These are phyloP conservation scores for Starmerella kuoi DNA, from an alignment of 805 yeast species.

Conservation along the genomic window DNA sequence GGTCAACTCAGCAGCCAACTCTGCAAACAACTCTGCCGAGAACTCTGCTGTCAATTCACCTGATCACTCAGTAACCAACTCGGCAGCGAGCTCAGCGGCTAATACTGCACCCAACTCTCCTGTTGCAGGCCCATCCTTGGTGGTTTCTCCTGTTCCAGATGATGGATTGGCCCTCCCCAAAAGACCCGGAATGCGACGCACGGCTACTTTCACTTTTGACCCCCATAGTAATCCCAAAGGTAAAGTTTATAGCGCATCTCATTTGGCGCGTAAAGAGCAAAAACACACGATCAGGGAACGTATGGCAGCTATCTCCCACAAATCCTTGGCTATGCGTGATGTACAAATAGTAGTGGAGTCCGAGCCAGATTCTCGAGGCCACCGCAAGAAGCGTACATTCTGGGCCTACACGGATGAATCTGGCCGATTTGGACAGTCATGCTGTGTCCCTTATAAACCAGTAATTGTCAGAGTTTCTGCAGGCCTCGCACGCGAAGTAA, in stretches of 20 bases:
- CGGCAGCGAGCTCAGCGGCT: neutral
- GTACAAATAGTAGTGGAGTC: constrained; percentile 14
- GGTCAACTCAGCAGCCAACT: neutral
- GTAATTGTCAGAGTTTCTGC: constrained; percentile 5
- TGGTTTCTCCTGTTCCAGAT: neutral
- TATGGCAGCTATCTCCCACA: constrained; percentile 20
- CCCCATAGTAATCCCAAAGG: constrained; percentile 7
- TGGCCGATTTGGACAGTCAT: constrained; percentile 20
- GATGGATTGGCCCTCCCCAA: neutral
- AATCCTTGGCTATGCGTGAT: constrained; percentile 17
- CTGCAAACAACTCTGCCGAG: neutral
- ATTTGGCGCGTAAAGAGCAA: constrained; percentile 12
- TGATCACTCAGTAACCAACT: neutral
- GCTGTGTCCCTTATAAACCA: constrained; percentile 19
- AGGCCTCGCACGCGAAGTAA: constrained; percentile 6
- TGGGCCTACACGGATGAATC: constrained; percentile 21
- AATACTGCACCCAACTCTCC: constrained; percentile 9
- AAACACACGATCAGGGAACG: constrained; percentile 18
- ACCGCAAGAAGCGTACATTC: constrained; percentile 14
- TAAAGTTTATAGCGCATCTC: constrained; percentile 4
- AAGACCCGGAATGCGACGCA: constrained; percentile 14
- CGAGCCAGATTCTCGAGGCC: constrained; percentile 10
- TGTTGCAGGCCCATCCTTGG: neutral
- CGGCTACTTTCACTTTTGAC: constrained; percentile 12
- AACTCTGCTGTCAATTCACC: constrained; percentile 2